Evolutionary conservation across 1,284 basidiomycete genomes (phyloP), one percentile per base, ranked within the genome.

Genomic region (Ceratobasidium sp.): DNA sequence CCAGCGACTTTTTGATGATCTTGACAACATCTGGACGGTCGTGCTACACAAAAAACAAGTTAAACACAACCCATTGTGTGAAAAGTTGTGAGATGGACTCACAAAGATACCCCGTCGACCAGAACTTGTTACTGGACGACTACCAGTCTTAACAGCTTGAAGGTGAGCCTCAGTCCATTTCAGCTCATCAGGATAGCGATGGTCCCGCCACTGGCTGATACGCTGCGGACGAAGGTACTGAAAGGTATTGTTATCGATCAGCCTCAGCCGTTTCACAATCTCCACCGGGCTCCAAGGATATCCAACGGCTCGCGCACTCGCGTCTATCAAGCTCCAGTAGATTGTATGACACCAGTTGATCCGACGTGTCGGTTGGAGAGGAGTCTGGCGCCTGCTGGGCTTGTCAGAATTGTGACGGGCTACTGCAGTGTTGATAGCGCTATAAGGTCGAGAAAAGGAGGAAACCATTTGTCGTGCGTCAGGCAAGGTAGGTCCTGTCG

Each of bases 161-260:
- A 76, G 26, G 23, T 53, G 51, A n/a, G 60, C 20, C 15, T 76
- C 75, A n/a, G 67, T 58, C 65, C 75, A 68, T 35, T n/a, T 37
- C 28, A 66, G 28, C 28, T 31, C 33, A 26, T 68, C 17, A 33
- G 65, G 65, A 26, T 60, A 54, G 1, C 47, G 17, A 28, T 54
- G 65, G 28, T 68, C 39, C 31, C 63, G 15, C 75, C 75, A 68
- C 8, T 67, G 58, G 35, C 75, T 68, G 53, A 68, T 47, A 11
- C 42, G 45, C 39, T 64, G 49, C 1, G 66, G 66, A 0, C 53
- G 51, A 15, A 68, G 51, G 17, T n/a, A 68, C 20, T 49, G 45
- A 51, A 76, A 76, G 2, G 53, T 49, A 13, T 49, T 6, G 3
- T 53, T n/a, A 51, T 76, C 63, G 37, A 51, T 2, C 31, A 26